Percentiles rank a stretch among this genome's conserved stretches.
Conservation (phyloP, 2,329 filamentous ascomycete genomes). For the Colletotrichum falcatum region DNA sequence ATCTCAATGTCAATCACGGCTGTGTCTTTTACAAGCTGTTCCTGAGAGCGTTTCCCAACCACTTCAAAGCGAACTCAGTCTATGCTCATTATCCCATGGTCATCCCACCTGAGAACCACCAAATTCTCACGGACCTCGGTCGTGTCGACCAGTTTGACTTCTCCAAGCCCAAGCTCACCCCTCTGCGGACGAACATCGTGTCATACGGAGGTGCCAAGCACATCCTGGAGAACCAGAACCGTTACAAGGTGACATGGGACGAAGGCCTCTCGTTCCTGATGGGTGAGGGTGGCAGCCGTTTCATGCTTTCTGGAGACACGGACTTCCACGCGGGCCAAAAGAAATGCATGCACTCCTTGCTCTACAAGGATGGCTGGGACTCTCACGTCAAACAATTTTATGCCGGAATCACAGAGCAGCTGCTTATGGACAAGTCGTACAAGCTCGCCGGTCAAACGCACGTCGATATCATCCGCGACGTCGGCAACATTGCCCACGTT, state of each 20-base stretch:
- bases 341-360: conserved; percentile 65
- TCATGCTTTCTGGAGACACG: conserved; percentile 67
- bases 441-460: conserved; percentile 64
- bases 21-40: conserved; percentile 89
- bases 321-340: conserved; percentile 62
- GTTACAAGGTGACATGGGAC: conserved; percentile 75
- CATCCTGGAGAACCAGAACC: conserved; percentile 69
- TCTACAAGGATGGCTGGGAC: conserved; percentile 73
- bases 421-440: conserved; percentile 75
- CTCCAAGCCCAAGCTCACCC: conserved; percentile 66
- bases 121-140: conserved; percentile 75
- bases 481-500: conserved; percentile 75
- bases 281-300: conserved; percentile 63
- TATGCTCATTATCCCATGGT: conserved; percentile 84
- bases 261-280: conserved; percentile 73
- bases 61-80: conserved; percentile 82
- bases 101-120: conserved; percentile 77
- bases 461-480: conserved; percentile 77
- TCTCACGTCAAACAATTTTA: conserved; percentile 75
- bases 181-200: conserved; percentile 65
- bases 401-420: conserved; percentile 67
- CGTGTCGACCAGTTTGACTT: conserved; percentile 78
- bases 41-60: conserved; percentile 81
- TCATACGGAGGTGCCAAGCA: conserved; percentile 72
- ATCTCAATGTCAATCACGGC: conserved; percentile 81